Base-by-base conservation (phyloP, 495 filamentous ascomycete species). In the Trichocladium uniseriatum region DNA sequence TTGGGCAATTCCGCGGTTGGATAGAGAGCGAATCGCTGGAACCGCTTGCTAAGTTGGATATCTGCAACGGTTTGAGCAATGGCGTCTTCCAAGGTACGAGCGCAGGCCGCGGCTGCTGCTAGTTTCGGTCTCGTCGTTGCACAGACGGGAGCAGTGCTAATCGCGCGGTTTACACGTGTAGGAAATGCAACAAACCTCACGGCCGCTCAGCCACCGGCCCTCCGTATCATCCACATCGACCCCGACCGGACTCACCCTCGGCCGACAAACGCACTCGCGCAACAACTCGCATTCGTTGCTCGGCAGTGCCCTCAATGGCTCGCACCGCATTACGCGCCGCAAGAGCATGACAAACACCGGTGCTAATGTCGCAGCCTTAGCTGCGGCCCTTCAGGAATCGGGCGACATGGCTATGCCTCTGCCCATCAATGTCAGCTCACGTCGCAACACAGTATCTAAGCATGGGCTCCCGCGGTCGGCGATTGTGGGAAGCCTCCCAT, bases 341-440 rank as follows among this genome's bases (percentile, higher is more conserved):
- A 98, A 97, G 79, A 95, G 90, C 69, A 89, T 89, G 54, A 87
- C 86, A 44, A 82, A 78, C 28, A 79, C 82, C 22, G 76, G 78
- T 24, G 77, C 80, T 61, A 92, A 87, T 67, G 69, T 69, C 45
- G 80, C 83, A 24, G 86, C 86, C 48, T 82, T 85, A 28, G 86
- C 88, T 3, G 62, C 62, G 7, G 74, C 86, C 46, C 79, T 86
- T 52, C 81, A 86, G 44, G 72, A 77, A 51, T 78, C 70, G 28
- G 77, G 67, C 45, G 67, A 88, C 45, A 69, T 70, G 54, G 74
- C 75, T 40, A 74, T 60, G 35, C 61, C 74, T 29, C 55, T 81
- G 20, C 75, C 71, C 45, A 75, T 78, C 44, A 63, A 71, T 36
- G 65, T 70, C 48, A 58, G 57, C 49, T 55, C 63, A 40, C 70